Base-by-base conservation (phyloP, 805 yeast species). In the Lipomyces yamadae region DNA sequence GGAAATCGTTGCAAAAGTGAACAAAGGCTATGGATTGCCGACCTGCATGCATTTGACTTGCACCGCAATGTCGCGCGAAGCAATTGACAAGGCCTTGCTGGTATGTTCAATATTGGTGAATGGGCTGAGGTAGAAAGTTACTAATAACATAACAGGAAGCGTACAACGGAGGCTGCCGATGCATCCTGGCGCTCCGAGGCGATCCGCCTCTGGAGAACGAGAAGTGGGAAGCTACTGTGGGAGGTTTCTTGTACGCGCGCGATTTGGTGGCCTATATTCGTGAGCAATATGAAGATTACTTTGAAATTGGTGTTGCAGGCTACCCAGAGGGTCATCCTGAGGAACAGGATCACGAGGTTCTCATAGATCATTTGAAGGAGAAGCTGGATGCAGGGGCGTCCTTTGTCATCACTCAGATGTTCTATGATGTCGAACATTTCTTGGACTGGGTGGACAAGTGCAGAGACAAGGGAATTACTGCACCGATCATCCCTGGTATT, bases 31-130 rank as follows among this genome's bases (percentile, higher is more conserved):
- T 63, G 98, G 98, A 7, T 81, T 94, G 68, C 98, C 94, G 75
- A 94, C 98, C 0, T 95, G 98, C 77, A 93, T 95, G 97, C 99
- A 95, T 78, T 82, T 95, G 79, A 95, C 99, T 1, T 95, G 99
- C 76, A 92, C 98, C 18, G 94, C 93, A 74, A 95, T 95, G 99
- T 86, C 92, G 35, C 81, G 87, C 35, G 85, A 84, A 53, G 81
- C 88, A 70, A 90, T 95, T 70, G 97, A 93, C 75, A 84, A 86
- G 66, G 98, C 99, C 3, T 83, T 94, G 71, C 83, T 50, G 18
- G 65, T 60, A 58, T 24, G 65, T 50, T 7, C 18, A 42, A 15
- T 13, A 15, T 24, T 5, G n/a, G 18, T 24, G 6, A 15, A 7
- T 52, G n/a, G 18, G n/a, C 34, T 0, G n/a, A n/a, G 4, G 8